Evolutionary conservation across 768 basidiomycete genomes (phyloP).

Genomic region (Cyclocybe aegerita): DNA sequence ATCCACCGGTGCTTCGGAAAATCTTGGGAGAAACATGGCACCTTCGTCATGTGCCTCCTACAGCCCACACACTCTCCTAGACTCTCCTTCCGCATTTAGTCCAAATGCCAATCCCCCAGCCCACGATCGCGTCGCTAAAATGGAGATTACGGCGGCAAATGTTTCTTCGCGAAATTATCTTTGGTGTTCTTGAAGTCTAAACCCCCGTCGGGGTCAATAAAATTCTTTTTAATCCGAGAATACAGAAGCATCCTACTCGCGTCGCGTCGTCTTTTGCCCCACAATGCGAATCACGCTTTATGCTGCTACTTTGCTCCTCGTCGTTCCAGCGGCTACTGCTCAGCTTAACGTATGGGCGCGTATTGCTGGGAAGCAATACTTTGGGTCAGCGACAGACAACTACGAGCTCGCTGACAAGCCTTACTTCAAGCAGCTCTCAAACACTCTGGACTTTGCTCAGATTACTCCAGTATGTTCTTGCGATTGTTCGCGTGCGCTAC

Average conservation of each 20-base stretch:
- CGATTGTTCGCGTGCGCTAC: neutral
- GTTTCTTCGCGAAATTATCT: too few relatives aligned
- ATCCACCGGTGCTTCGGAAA: conserved; percentile 11
- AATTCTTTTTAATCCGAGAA: neutral
- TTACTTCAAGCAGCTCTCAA: conserved; percentile 36
- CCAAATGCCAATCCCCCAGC: too few relatives aligned
- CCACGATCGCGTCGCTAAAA: too few relatives aligned
- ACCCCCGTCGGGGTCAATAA: too few relatives aligned
- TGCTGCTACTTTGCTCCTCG: conserved; percentile 4
- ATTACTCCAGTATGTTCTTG: conserved; percentile 39
- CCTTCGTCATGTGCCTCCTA: neutral
- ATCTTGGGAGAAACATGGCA: neutral
- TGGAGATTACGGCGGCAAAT: too few relatives aligned
- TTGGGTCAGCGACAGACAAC: conserved; percentile 50
- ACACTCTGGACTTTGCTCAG: conserved; percentile 40
- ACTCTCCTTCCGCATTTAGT: too few relatives aligned
- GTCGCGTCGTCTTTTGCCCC: neutral
- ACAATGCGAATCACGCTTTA: conserved; percentile 6
- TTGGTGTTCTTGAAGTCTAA: too few relatives aligned
- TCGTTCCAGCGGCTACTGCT: conserved; percentile 7
- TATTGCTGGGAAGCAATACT: conserved; percentile 43
- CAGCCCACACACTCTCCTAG: neutral
- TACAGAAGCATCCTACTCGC: neutral
- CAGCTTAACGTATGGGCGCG: conserved; percentile 28
- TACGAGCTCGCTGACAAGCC: conserved; percentile 40